A percentile compares a stretch with the other conserved stretches of the same genome.
phyloP scores from a whole-genome alignment of 2,329 filamentous ascomycete genomes.

The Plenodomus lindquistii region DNA sequence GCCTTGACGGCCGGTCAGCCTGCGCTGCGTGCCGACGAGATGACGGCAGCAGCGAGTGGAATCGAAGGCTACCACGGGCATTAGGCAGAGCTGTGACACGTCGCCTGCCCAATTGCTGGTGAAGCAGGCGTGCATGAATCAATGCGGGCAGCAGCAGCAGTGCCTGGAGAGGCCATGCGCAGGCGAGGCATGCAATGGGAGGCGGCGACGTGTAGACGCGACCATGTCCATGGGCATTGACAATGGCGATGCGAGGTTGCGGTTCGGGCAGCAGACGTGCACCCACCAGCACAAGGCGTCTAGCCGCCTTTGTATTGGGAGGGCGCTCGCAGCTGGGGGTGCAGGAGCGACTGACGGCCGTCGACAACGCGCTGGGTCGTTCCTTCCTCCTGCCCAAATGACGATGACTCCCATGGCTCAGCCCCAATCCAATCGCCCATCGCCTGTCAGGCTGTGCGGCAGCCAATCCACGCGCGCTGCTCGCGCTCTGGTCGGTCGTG shows the following conservation, averaged over 20 bases:
- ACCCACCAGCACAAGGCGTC: slow-evolving; percentile 10
- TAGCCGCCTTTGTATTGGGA: slow-evolving; percentile 18
- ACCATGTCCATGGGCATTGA: neutral
- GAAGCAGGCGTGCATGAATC: slow-evolving; percentile 12
- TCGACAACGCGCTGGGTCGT: neutral
- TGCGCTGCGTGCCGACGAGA: slow-evolving; percentile 8
- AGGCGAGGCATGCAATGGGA: slow-evolving; percentile 13
- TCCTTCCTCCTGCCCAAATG: slow-evolving; percentile 19
- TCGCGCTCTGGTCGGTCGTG: slow-evolving; percentile 7
- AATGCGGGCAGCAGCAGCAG: slow-evolving; percentile 1
- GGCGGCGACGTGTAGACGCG: slow-evolving; percentile 16
- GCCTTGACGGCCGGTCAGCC: slow-evolving; percentile 30
- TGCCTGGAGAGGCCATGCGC: neutral
- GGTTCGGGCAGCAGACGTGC: slow-evolving; percentile 9
- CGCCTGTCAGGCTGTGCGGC: slow-evolving; percentile 29
- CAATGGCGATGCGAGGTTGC: slow-evolving; percentile 6
- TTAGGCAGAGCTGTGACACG: slow-evolving; percentile 25
- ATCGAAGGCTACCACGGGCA: slow-evolving; percentile 15
- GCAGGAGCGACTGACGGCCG: too few species aligned
- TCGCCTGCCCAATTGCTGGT: slow-evolving; percentile 27
- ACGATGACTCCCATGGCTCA: slow-evolving; percentile 28
- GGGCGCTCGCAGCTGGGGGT: slow-evolving; percentile 5
- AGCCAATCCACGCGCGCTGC: neutral
- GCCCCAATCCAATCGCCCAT: slow-evolving; percentile 13
- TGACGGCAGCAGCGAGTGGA: slow-evolving; percentile 26